Evolutionary conservation across 2,329 filamentous ascomycete species (phyloP).

Genomic region (Fusarium sp.): DNA sequence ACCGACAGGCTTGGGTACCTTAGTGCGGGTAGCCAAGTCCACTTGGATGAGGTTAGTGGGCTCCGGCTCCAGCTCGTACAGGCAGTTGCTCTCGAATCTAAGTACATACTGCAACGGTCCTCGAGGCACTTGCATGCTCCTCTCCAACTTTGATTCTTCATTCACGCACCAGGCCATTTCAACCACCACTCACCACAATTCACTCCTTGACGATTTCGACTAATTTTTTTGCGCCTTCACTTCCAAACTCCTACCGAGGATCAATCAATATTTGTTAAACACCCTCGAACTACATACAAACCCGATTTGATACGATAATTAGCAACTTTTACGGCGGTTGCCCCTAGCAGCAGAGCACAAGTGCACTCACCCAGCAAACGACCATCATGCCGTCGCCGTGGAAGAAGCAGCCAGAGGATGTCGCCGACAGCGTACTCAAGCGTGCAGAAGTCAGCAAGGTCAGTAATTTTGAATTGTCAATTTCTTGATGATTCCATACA

Average conservation of each 20-base stretch:
- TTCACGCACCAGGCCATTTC: constrained; percentile 25
- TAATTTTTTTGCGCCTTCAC: constrained; percentile 26
- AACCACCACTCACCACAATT: constrained; percentile 36
- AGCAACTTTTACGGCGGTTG: constrained; percentile 30
- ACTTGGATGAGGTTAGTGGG: constrained; percentile 29
- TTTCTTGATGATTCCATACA: constrained; percentile 4
- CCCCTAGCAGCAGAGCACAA: constrained; percentile 43
- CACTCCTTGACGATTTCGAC: constrained; percentile 32
- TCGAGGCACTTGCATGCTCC: constrained; percentile 23
- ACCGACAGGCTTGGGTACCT: constrained; percentile 12
- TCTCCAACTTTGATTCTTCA: constrained; percentile 36
- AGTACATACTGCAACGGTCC: constrained; percentile 29
- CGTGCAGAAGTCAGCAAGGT: constrained; percentile 84
- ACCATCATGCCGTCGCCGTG: constrained; percentile 71
- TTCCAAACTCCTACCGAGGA: constrained; percentile 2
- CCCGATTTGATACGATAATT: constrained; percentile 13
- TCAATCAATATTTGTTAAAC: constrained; percentile 9
- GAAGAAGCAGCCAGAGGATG: constrained; percentile 75
- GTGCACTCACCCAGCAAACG: constrained; percentile 38
- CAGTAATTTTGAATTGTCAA: constrained; percentile 48
- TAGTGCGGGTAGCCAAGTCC: constrained; percentile 11
- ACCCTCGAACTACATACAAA: constrained; percentile 1
- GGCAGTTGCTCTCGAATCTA: background rate
- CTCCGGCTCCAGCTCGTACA: constrained; percentile 31
- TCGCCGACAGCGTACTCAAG: constrained; percentile 78